Base-by-base conservation (phyloP, 129 eudicot species). In the Daucus carota region DNA sequence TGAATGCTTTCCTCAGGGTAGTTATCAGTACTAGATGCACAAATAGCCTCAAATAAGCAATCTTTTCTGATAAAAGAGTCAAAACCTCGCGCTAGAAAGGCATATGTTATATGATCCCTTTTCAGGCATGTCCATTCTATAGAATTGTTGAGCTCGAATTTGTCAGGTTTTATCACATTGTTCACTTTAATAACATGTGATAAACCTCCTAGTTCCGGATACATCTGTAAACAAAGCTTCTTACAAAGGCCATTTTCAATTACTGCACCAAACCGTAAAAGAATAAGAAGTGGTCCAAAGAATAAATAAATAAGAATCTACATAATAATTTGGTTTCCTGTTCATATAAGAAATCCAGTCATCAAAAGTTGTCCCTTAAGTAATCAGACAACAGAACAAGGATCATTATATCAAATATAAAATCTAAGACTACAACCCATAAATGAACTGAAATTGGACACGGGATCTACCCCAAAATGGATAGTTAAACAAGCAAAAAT, bases 21-120 rank as follows among this genome's bases (percentile, higher is more conserved):
- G 73, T 89, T 85, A 83, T 92, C 97, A 0, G 96, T 92, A 75
- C 96, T 92, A 3, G 97, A 89, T 54, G 97, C 97, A 78, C 83
- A 81, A 52, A 92, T 83, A 45, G 96, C 95, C 40, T 88, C 85
- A 17, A 38, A 47, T 76, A 92, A 68, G 88, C 92, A 89, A 67
- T 85, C 85, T 73, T 74, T 78, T 72, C 76, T 82, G 47, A 82
- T 32, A 50, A 44, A 87, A 16, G 90, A 40, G 24, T 86, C 77
- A 40, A 89, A 83, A 29, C 88, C 86, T 65, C 80, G 75, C 0
- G 86, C 82, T 74, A 92, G 78, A 78, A 81, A 84, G 22, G 97
- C 87, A 69, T 89, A 92, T 2, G 77, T 82, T 75, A 75, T 84
- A 72, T 92, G 86, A 46, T 87, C 96, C 75, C 79, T 81, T 76